Evolutionary conservation across 1,284 basidiomycete species (phyloP), one percentile per base, ranked within the genome.

Genomic region (Sutorius eximius): DNA sequence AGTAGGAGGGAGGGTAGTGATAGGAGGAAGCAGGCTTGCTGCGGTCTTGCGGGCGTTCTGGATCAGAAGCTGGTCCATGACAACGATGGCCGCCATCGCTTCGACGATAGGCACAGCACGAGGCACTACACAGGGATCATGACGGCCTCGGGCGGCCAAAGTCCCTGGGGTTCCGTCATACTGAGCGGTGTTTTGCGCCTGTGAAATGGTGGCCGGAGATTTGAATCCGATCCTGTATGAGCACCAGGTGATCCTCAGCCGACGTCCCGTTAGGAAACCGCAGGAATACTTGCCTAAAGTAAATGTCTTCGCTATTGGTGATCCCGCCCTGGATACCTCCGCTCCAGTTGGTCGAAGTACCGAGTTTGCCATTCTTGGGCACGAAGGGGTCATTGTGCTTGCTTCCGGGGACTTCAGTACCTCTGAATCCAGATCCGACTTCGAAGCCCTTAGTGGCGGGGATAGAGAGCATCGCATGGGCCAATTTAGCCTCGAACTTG

Each of bases 381-480:
- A 91, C 76, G 72, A 98, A 99, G 33, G 87, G 75, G 73, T 99
- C 97, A 73, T 99, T 99, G 77, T 99, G 97, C 66, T 82, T 79
- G 70, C 87, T 91, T 41, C 97, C 97, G 9, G 93, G 91, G 51
- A 98, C 87, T 73, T 94, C 88, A n/a, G 95, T 95, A 16, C 97
- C 97, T 59, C 86, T 82, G 84, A 99, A 98, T 32, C 97, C 97
- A 27, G 93, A 96, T 46, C 97, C 97, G 62, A 99, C 89, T 76
- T 99, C 97, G 72, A 99, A 99, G 5, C 86, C 95, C 72, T 99
- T 99, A 55, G 97, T 99, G 8, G 97, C 96, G 33, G 97, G 97
- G 68, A 99, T 98, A 57, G 92, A 95, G 55, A 99, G 83, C 95
- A 99, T 99, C 16, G 97, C 97, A 71, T 99, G 97, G 3, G 85